Base-by-base conservation (phyloP, 2,329 filamentous ascomycete species). In the Neonectria coccinea region DNA sequence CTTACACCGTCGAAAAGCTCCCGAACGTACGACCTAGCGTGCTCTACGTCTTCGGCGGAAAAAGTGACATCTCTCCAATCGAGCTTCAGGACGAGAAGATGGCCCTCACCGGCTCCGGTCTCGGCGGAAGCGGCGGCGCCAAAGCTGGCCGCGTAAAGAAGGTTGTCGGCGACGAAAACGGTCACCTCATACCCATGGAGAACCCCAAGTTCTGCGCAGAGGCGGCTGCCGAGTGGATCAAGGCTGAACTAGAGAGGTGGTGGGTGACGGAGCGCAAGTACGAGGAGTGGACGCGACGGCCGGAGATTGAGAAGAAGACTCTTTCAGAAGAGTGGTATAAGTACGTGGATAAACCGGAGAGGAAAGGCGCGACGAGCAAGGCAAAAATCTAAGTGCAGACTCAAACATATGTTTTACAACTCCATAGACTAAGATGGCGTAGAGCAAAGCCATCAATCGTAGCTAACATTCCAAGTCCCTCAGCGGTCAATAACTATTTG, bases 141-240 rank as follows among this genome's bases (percentile, higher is more conserved):
- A 85, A 85, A 12, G 50, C 58, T 8, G 92, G 91, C 0, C 83
- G 88, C 50, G 94, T 97, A 2, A 84, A 83, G 60, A 84, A 89
- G 68, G 85, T 92, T 5, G 82, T 88, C 16, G 79, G 96, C 8
- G 80, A 90, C 29, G 85, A 85, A 0, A 83, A 85, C 6, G 93
- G 94, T 0, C 95, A 98, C 78, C 78, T 97, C 45, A 87, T 97
- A 29, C 91, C 94, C 0, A 92, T 97, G 87, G 94, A 97, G 78
- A 86, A 87, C 42, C 91, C 92, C 0, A 81, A 73, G 2, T 83
- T 87, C 72, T 91, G 90, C 66, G 94, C 93, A 1, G 81, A 86
- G 62, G 78, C 85, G 18, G 84, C 86, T 0, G 85, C 85, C 0
- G 74, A 76, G 27, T 92, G 89, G 83, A 77, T 92, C 59, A 82